Evolutionary conservation across 2,329 filamentous ascomycete species (phyloP).

Genomic region (Aspergillus sp.): DNA sequence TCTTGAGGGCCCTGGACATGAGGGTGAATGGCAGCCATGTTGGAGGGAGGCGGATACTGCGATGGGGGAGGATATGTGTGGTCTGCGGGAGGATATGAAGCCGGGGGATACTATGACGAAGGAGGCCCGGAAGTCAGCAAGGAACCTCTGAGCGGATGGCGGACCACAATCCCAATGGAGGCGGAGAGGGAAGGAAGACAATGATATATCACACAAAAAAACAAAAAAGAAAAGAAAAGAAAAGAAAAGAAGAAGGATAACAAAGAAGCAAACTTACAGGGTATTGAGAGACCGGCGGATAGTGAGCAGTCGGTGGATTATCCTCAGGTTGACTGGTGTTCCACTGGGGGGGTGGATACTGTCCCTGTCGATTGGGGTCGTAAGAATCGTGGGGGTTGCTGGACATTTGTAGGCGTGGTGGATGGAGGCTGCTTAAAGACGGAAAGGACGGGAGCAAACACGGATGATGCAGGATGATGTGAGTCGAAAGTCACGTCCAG

Average conservation of each 20-base stretch:
- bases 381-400: constrained; percentile 35
- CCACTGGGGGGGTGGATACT: constrained; percentile 42
- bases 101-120: constrained; percentile 23
- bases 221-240: not conserved
- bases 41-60: constrained; percentile 31
- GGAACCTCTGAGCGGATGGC: too few relatives aligned
- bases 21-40: constrained; percentile 40
- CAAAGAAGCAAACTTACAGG: constrained; percentile 25
- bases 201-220: constrained; percentile 4
- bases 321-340: constrained; percentile 34
- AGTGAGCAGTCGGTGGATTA: constrained; percentile 30
- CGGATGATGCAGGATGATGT: constrained; percentile 24
- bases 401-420: constrained; percentile 32
- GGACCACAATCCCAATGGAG: too few relatives aligned
- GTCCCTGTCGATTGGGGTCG: constrained; percentile 42
- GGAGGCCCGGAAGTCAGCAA: not conserved
- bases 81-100: constrained; percentile 27
- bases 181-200: constrained; percentile 1
- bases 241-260: not conserved
- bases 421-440: constrained; percentile 15
- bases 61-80: constrained; percentile 29
- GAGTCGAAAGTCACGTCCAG: constrained; percentile 9
- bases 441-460: constrained; percentile 15
- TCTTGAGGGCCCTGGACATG: constrained; percentile 37
- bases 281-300: constrained; percentile 30